Conservation (phyloP, 2,329 filamentous ascomycete species). For the Aureobasidium lini region DNA sequence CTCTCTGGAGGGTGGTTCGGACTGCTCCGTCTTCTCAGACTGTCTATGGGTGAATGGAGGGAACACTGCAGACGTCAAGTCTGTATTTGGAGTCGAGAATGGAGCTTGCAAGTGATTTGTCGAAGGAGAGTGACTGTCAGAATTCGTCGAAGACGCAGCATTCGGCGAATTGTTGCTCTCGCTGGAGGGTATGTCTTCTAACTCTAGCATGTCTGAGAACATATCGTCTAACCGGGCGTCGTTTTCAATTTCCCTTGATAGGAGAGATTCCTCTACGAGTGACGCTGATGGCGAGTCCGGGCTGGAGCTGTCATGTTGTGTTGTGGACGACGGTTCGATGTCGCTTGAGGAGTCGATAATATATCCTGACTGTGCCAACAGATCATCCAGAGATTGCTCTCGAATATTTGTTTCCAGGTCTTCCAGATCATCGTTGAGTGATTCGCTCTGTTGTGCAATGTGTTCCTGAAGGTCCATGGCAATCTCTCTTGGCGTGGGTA, state of each 20-base stretch:
- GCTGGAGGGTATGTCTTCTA: background rate
- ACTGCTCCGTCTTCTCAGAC: background rate
- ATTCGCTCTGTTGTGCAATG: constrained; percentile 25
- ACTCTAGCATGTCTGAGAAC: background rate
- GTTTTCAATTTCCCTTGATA: background rate
- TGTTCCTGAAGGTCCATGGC: constrained; percentile 7
- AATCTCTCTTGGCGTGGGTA: constrained; percentile 11
- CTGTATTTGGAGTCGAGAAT: background rate
- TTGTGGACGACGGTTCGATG: background rate
- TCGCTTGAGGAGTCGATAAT: background rate
- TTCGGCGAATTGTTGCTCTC: background rate
- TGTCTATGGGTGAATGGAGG: background rate
- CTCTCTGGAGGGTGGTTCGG: constrained; percentile 19
- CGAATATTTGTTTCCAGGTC: constrained; percentile 26
- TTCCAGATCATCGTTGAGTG: constrained; percentile 23
- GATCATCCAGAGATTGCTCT: constrained; percentile 35
- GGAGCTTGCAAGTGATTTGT: constrained; percentile 1
- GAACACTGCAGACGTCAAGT: background rate
- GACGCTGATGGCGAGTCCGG: background rate
- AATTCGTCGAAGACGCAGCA: background rate
- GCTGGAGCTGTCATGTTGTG: background rate
- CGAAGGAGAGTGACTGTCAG: background rate
- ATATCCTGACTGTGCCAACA: constrained; percentile 26
- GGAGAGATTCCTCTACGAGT: background rate
- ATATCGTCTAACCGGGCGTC: background rate